Evolutionary conservation across 768 basidiomycete genomes (phyloP), one percentile per base, ranked within the genome.

Genomic region (Boletus bicolor): DNA sequence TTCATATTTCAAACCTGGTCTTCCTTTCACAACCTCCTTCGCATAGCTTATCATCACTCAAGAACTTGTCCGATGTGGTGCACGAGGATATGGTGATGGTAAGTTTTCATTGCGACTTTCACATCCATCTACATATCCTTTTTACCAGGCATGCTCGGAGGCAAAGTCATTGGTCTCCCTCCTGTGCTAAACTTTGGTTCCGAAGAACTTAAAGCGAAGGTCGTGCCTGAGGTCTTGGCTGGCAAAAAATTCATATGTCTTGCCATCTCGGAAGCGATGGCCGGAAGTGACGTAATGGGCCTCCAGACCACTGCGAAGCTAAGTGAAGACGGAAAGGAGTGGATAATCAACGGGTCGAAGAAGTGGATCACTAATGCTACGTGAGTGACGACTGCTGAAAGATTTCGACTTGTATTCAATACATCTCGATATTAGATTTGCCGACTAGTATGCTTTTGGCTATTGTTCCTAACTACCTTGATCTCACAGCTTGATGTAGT

Each of bases 211-310:
- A 78, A 80, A 53, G 75, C 75, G 42, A 76, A 72, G 58, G 64
- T 80, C 46, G 57, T 82, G 7, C 74, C 76, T 12, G 84, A 81
- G 36, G 76, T 85, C 2, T 71, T 87, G 32, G 67, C 75, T 7
- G 85, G 82, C 17, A 83, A 84, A 72, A 87, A 87, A 73, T 83
- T 83, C 64, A 86, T 91, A 57, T 83, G 80, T 53, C 75, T 91
- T 26, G 89, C 89, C 51, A 88, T 91, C 56, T 83, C 83, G 15
- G 89, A 91, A 66, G 86, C 89, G 0, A 86, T 84, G 64, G 89
- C 87, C 2, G 87, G 84, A 8, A 82, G 80, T 50, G 89, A 91
- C 57, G 87, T 91, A 14, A 66, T 73, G 60, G 85, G 86, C 36
- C 72, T 87, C 36, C 76, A 77, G 64, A 87, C 86, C 6, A 78